A percentile compares a stretch with the other conserved stretches of the same genome.
phyloP scores from a whole-genome alignment of 2,329 filamentous ascomycete species.

The Aureobasidium mangrovei region DNA sequence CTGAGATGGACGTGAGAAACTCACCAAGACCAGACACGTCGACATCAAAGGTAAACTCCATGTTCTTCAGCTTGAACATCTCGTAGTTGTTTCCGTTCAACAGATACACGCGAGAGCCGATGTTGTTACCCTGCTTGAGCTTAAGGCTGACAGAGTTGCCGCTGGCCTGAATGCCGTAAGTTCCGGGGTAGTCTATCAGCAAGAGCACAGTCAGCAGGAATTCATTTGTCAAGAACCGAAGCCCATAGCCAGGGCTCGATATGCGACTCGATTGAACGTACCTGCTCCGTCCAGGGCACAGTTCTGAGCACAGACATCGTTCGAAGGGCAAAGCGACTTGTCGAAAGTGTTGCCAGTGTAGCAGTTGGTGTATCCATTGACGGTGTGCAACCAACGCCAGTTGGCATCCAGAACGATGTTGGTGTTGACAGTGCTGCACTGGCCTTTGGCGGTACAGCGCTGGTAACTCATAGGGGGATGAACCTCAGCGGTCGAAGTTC shows the following conservation, averaged over 20 bases:
- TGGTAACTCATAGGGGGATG: slow-evolving; percentile 35
- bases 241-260: background rate
- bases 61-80: slow-evolving; percentile 55
- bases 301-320: slow-evolving; percentile 30
- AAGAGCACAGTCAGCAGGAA: background rate
- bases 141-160: slow-evolving; percentile 46
- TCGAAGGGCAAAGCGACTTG: slow-evolving; percentile 32
- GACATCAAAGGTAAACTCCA: slow-evolving; percentile 65
- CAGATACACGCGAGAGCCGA: slow-evolving; percentile 35
- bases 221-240: background rate
- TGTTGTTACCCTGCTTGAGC: slow-evolving; percentile 48
- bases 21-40: slow-evolving; percentile 54
- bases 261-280: background rate
- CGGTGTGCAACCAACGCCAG: slow-evolving; percentile 43
- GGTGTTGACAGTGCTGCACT: slow-evolving; percentile 29
- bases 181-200: slow-evolving; percentile 29
- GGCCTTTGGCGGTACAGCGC: slow-evolving; percentile 32
- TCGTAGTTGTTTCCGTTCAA: slow-evolving; percentile 52
- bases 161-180: slow-evolving; percentile 44
- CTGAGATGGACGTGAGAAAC: background rate
- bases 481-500: slow-evolving; percentile 32
- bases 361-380: slow-evolving; percentile 40
- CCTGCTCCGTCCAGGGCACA: slow-evolving; percentile 35
- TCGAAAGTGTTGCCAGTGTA: slow-evolving; percentile 40
- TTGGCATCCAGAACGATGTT: slow-evolving; percentile 38